Evolutionary conservation across 2,329 filamentous ascomycete species (phyloP).

Genomic region (Trichophyton schoenleinii): DNA sequence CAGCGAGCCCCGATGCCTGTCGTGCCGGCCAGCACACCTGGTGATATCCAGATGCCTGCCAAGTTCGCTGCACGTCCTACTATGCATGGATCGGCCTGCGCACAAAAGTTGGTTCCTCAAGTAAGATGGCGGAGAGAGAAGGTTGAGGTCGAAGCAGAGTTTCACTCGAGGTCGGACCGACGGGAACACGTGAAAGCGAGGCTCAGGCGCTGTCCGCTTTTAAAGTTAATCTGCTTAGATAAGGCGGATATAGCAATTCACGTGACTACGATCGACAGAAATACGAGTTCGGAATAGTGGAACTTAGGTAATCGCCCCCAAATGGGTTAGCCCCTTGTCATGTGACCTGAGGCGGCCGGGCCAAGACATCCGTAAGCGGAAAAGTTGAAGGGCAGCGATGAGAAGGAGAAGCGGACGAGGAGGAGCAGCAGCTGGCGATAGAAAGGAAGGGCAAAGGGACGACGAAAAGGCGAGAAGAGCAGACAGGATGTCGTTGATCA

Average conservation of each 20-base stretch:
- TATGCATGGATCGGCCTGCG: not conserved
- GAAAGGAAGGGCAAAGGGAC: not conserved
- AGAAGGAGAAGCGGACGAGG: not conserved
- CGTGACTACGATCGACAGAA: not conserved
- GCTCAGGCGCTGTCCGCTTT: not conserved
- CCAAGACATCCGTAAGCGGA: not conserved
- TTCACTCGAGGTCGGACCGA: not conserved
- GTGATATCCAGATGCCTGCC: not conserved
- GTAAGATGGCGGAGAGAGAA: too few relatives aligned
- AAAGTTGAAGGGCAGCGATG: not conserved
- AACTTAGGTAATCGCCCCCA: not conserved
- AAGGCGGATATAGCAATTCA: not conserved
- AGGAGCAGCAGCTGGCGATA: not conserved
- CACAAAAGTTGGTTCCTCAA: too few relatives aligned
- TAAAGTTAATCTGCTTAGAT: not conserved
- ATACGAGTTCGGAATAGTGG: not conserved
- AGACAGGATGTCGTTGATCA: conserved; percentile 52
- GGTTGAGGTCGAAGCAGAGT: not conserved
- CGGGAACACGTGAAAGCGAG: not conserved
- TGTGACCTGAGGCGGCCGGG: not conserved
- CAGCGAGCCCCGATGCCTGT: not conserved
- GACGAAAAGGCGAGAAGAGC: not conserved
- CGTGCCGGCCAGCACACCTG: not conserved
- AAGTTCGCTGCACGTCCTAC: not conserved
- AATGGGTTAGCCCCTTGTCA: not conserved